phyloP scores from a whole-genome alignment of 2,329 filamentous ascomycete species.

The Septoria linicola region DNA sequence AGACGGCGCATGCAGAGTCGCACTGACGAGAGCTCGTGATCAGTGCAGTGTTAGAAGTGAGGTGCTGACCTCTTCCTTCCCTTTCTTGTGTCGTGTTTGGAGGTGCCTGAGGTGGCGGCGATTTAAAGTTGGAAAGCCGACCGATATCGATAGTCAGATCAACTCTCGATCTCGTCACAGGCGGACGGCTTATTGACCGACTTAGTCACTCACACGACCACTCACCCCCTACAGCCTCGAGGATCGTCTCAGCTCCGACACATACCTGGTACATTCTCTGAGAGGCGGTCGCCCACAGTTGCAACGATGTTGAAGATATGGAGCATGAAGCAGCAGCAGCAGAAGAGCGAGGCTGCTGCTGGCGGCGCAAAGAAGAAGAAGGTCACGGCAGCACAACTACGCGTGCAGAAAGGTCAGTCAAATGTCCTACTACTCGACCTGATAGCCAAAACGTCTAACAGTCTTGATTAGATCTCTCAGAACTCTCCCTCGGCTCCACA shows the following conservation, averaged over 20 bases:
- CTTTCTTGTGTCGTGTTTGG: background rate
- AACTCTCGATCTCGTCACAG: no score
- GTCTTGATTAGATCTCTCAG: slow-evolving; percentile 66
- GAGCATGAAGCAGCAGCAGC: slow-evolving; percentile 96
- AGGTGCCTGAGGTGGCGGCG: background rate
- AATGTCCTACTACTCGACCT: background rate
- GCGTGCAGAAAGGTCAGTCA: slow-evolving; percentile 86
- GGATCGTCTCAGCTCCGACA: background rate
- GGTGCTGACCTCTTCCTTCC: background rate
- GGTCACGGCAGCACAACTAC: slow-evolving; percentile 91
- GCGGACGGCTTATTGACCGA: no score
- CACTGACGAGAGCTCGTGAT: background rate
- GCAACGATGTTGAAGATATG: slow-evolving; percentile 95
- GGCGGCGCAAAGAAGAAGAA: slow-evolving; percentile 88
- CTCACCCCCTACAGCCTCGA: background rate
- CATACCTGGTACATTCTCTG: background rate
- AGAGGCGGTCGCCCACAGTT: slow-evolving; percentile 12
- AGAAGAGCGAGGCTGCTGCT: slow-evolving; percentile 83
- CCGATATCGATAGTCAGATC: background rate
- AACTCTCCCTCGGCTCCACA: slow-evolving; percentile 73
- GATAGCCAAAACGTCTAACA: slow-evolving; percentile 2
- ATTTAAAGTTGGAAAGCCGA: no score
- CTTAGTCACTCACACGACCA: background rate
- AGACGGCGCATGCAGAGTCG: slow-evolving; percentile 1
- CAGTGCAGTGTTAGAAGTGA: background rate